phyloP scores from a whole-genome alignment of 2,329 filamentous ascomycete genomes.

The Sordariomycetes sp. region DNA sequence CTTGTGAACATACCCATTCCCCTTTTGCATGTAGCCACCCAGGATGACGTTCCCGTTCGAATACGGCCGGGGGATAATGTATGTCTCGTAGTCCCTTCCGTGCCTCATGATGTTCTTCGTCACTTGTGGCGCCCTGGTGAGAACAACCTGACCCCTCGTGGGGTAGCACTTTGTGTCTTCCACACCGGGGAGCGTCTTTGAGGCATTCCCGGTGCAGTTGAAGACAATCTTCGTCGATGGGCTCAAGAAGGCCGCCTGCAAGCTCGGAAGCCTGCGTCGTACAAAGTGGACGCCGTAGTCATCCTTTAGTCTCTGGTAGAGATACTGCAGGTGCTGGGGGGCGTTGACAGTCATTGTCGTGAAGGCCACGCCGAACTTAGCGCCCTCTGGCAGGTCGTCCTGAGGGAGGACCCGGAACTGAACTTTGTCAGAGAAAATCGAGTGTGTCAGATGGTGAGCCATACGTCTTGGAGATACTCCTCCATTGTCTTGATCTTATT shows the following conservation, averaged over 20 bases:
- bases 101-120: conserved; percentile 23
- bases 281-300: conserved; percentile 18
- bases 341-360: conserved; percentile 23
- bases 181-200: conserved; percentile 19
- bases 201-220: conserved; percentile 21
- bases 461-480: conserved; percentile 24
- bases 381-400: conserved; percentile 15
- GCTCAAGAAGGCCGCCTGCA: conserved; percentile 13
- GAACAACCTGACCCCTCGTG: conserved; percentile 23
- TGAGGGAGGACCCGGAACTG: conserved; percentile 17
- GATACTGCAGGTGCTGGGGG: conserved; percentile 20
- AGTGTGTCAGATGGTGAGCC: neutral
- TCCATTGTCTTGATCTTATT: conserved; percentile 26
- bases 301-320: conserved; percentile 12
- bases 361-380: conserved; percentile 19
- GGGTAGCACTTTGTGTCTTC: conserved; percentile 23
- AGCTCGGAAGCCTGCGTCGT: conserved; percentile 13
- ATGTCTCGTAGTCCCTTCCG: conserved; percentile 23
- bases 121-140: conserved; percentile 18
- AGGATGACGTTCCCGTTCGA: conserved; percentile 22
- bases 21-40: conserved; percentile 25
- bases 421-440: neutral
- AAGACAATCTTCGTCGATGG: conserved; percentile 16
- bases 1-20: conserved; percentile 14
- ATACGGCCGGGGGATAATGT: conserved; percentile 22